Percentiles rank a stretch among this genome's conserved stretches.
Evolutionary conservation across 495 filamentous ascomycete genomes (phyloP).

Genomic region (Penicillium herquei): DNA sequence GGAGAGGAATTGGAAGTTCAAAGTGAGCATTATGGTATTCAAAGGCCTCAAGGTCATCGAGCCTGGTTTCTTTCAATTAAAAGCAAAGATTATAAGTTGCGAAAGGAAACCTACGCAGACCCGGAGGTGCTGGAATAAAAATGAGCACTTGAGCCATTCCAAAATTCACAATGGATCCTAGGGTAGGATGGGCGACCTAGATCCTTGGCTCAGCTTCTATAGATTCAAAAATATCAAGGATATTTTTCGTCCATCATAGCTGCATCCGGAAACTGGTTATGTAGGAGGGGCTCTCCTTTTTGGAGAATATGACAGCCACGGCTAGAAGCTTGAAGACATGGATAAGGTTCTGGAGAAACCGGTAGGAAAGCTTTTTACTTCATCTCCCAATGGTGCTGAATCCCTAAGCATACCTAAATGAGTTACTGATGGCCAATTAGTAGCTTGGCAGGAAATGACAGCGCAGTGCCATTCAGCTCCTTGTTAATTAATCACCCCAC

Average conservation of each 20-base stretch:
- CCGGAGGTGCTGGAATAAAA: conserved; percentile 4
- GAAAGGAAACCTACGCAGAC: not conserved
- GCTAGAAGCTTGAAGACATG: not conserved
- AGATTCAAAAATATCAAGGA: conserved; percentile 10
- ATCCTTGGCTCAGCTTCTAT: conserved; percentile 11
- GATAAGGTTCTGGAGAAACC: not conserved
- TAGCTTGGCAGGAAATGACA: too few species aligned
- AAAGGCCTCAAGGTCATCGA: not conserved
- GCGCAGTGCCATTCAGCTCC: too few species aligned
- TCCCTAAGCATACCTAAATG: too few species aligned
- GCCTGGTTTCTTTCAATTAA: not conserved
- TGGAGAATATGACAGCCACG: not conserved
- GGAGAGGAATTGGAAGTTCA: not conserved
- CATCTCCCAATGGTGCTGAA: not conserved
- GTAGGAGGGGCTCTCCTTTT: not conserved
- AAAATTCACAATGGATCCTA: not conserved
- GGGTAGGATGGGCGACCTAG: conserved; percentile 14
- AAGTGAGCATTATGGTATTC: not conserved
- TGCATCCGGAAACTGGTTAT: conserved; percentile 17
- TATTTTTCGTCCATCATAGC: not conserved
- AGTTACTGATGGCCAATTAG: too few species aligned
- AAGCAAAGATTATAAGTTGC: too few species aligned
- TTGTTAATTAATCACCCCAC: too few species aligned
- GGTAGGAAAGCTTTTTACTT: not conserved
- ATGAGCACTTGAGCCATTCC: not conserved